Evolutionary conservation across 2,329 filamentous ascomycete genomes (phyloP).

Genomic region (Ophiostoma australiae): DNA sequence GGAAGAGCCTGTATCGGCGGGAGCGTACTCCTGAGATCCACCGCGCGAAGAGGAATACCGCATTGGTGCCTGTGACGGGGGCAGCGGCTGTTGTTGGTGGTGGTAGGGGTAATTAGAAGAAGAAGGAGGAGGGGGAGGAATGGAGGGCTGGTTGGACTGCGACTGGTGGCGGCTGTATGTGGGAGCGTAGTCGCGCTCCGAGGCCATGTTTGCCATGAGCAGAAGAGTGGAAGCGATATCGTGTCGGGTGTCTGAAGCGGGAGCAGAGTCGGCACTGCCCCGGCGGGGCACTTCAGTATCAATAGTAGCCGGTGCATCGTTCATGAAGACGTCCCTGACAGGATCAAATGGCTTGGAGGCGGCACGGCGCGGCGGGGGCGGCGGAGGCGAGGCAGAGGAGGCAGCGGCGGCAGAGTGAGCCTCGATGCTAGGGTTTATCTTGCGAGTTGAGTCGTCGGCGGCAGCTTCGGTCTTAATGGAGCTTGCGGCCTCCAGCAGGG

Average conservation of each 20-base stretch:
- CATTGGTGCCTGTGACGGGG: constrained; percentile 11
- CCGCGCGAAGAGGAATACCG: constrained; percentile 20
- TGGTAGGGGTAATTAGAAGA: constrained; percentile 8
- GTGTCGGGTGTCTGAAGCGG: background rate
- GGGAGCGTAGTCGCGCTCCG: constrained; percentile 17
- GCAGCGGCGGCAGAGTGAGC: constrained; percentile 7
- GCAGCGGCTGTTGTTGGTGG: constrained; percentile 17
- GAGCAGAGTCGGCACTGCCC: constrained; percentile 9
- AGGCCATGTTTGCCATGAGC: constrained; percentile 21
- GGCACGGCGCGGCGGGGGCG: constrained; percentile 21
- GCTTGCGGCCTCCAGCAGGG: constrained; percentile 23
- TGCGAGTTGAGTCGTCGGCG: background rate
- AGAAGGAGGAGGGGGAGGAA: background rate
- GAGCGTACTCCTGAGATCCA: constrained; percentile 19
- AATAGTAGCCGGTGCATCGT: constrained; percentile 27
- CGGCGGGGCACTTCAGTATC: constrained; percentile 6
- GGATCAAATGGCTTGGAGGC: constrained; percentile 43
- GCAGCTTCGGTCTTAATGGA: constrained; percentile 16
- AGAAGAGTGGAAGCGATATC: constrained; percentile 20
- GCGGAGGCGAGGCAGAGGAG: background rate
- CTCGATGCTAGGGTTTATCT: background rate
- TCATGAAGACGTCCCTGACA: constrained; percentile 40
- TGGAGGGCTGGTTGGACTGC: background rate
- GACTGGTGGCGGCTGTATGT: constrained; percentile 15
- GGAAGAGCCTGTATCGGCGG: background rate